Conservation (phyloP, 2,329 filamentous ascomycete species). For the Phialemoniopsis sp. region DNA sequence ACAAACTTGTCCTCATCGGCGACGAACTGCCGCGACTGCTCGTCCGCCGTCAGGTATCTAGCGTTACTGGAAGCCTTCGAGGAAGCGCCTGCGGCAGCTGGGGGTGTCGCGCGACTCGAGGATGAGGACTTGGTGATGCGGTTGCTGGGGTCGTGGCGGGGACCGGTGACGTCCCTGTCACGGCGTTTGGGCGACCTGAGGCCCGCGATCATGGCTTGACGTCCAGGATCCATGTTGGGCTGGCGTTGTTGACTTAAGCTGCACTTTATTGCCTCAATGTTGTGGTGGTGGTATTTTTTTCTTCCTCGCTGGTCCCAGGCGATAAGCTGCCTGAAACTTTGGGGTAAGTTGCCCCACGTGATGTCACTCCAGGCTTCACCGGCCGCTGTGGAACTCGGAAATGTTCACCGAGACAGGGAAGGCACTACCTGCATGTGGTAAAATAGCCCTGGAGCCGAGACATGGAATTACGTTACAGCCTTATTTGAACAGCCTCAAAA, state of each 20-base stretch:
- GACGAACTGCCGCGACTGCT: constrained; percentile 78
- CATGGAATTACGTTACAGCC: too few relatives aligned
- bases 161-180: constrained; percentile 47
- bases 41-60: constrained; percentile 63
- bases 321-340: too few relatives aligned
- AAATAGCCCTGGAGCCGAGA: too few relatives aligned
- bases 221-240: constrained; percentile 46
- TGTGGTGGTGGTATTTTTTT: too few relatives aligned
- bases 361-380: too few relatives aligned
- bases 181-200: constrained; percentile 32
- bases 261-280: too few relatives aligned
- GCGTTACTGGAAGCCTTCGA: constrained; percentile 21
- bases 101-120: constrained; percentile 15
- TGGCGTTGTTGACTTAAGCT: not conserved
- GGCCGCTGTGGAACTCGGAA: too few relatives aligned
- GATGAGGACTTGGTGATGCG: constrained; percentile 44
- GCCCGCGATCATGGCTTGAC: constrained; percentile 50
- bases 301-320: too few relatives aligned
- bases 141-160: constrained; percentile 48
- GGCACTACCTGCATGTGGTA: too few relatives aligned
- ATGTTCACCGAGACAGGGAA: too few relatives aligned
- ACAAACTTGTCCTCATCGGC: constrained; percentile 96
- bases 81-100: constrained; percentile 10
- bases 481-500: too few relatives aligned
- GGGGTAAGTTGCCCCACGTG: too few relatives aligned